Evolutionary conservation across 805 yeast genomes (phyloP), one percentile per base, ranked within the genome.

Genomic region (Candida xiaguanensis): DNA sequence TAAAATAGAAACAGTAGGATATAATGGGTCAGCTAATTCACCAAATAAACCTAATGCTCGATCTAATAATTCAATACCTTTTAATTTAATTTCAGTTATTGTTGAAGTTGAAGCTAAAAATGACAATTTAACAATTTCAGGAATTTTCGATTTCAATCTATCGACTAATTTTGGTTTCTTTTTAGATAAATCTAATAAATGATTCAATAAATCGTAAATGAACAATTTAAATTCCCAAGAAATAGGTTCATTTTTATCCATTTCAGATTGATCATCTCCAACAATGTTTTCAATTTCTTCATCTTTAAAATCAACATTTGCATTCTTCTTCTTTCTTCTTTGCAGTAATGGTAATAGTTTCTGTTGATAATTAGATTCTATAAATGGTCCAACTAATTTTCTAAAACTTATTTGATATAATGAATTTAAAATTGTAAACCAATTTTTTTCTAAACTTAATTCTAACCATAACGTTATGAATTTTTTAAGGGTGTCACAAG

Each of bases 51-150:
- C 71, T 22, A 93, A 65, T 2, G 85, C 69, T 32, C 75, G 75
- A 39, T 81, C 82, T 19, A 93, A 66, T 5, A 91, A 63, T 12
- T 67, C 66, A 22, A 91, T 65, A 1, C 97, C 96, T 16, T 72
- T 55, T 4, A 80, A 54, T 47, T 86, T 78, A 43, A 89, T 64
- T 3, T 69, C 63, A 24, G 74, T 59, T 3, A 86, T 72, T 3
- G 82, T 74, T 0, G 95, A 77, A 0, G 95, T 85, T 0, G 95
- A 79, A 0, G 95, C 88, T 8, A 83, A 71, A 52, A 87, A 90
- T 1, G 96, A 80, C 4, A 88, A 67, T 44, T 84, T 81, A 19
- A 90, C 81, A 28, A 91, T 59, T 15, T 85, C 95, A 7, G 78
- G 69, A 5, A 82, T 68, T 33, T 64, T 69, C 0, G 68, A 54